Conservation (phyloP, 345 rosid species). For the Gynandropsis gynandra region DNA sequence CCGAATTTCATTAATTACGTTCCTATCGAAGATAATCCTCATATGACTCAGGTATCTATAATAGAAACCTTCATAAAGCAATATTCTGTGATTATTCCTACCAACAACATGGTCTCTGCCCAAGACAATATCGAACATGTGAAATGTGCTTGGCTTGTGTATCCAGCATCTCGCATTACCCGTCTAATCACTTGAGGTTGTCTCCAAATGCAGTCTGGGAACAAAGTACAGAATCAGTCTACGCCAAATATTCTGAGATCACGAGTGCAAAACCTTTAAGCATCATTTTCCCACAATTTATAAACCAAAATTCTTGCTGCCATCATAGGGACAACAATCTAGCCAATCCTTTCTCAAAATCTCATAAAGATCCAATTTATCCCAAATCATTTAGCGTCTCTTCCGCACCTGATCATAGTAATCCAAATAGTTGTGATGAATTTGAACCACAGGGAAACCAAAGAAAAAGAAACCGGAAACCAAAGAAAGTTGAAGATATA, state of each 20-base stretch:
- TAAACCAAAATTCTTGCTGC: too few species aligned
- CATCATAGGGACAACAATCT: too few species aligned
- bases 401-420: background rate
- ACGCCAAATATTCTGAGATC: background rate
- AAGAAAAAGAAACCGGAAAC: background rate
- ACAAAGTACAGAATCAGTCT: too few species aligned
- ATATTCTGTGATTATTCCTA: slow-evolving; percentile 5
- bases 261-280: slow-evolving; percentile 4
- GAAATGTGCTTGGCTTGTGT: background rate
- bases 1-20: background rate
- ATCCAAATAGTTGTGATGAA: too few species aligned
- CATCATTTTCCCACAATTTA: background rate
- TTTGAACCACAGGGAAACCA: background rate
- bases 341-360: too few species aligned
- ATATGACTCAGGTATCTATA: slow-evolving; percentile 9
- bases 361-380: background rate
- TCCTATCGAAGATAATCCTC: slow-evolving; percentile 3
- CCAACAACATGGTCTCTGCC: background rate
- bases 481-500: background rate
- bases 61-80: slow-evolving; percentile 15
- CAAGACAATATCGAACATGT: slow-evolving; percentile 3
- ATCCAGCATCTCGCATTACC: background rate
- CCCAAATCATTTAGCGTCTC: background rate
- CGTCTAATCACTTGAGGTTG: too few species aligned
- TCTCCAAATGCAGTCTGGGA: background rate